Evolutionary conservation across 2,329 filamentous ascomycete genomes (phyloP).

Genomic region (Didymella glomerata): DNA sequence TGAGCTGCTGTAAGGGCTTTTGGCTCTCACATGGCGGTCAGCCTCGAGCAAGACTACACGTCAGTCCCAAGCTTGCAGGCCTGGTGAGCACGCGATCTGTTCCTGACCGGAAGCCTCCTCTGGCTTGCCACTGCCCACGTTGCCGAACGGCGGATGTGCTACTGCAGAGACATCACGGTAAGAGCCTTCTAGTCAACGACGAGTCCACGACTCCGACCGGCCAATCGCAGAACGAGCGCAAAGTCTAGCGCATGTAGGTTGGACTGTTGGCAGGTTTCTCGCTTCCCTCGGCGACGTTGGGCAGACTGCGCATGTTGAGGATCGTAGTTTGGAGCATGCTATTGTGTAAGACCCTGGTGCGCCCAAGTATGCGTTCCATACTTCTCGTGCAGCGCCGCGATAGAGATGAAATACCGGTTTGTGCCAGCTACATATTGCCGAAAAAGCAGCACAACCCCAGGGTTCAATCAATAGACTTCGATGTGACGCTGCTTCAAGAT

Average conservation of each 20-base stretch:
- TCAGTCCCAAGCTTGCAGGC: neutral
- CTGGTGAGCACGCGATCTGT: neutral
- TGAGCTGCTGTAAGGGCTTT: slow-evolving; percentile 1
- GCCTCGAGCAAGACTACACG: slow-evolving; percentile 2
- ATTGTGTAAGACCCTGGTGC: slow-evolving; percentile 5
- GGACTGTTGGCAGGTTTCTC: slow-evolving; percentile 5
- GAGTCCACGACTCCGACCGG: neutral
- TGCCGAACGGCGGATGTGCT: slow-evolving; percentile 9
- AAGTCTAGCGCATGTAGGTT: slow-evolving; percentile 9
- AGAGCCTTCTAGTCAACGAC: slow-evolving; percentile 10
- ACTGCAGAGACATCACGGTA: slow-evolving; percentile 12
- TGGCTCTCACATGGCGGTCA: slow-evolving; percentile 2
- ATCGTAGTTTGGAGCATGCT: neutral
- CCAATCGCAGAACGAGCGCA: slow-evolving; percentile 14
- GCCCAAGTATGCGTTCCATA: slow-evolving; percentile 8
- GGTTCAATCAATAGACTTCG: neutral
- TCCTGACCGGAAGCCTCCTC: slow-evolving; percentile 6
- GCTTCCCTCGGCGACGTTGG: slow-evolving; percentile 8
- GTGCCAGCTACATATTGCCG: neutral
- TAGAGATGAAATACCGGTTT: neutral
- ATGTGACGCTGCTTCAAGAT: neutral
- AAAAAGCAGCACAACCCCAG: slow-evolving; percentile 11
- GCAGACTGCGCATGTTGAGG: slow-evolving; percentile 12
- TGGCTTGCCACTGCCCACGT: slow-evolving; percentile 13
- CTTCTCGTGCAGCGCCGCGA: slow-evolving; percentile 4